A percentile compares a stretch with the other conserved stretches of the same genome.
These are phyloP conservation scores for Neonectria coccinea DNA, from an alignment of 2,329 filamentous ascomycete species.

Conservation along the genomic window DNA sequence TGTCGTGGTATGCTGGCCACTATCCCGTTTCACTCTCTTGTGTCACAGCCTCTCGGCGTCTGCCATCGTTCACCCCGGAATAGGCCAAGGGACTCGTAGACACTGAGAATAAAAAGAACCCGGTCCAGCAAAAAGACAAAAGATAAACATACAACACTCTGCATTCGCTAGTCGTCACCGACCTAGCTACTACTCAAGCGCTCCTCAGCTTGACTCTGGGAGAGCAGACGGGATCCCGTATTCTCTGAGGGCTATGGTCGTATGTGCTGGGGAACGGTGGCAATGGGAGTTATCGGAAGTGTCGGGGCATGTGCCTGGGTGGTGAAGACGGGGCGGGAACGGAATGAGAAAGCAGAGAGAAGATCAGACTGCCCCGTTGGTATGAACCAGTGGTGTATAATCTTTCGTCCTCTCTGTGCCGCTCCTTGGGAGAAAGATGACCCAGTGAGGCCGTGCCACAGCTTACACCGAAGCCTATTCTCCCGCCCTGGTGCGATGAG, in stretches of 20 bases:
- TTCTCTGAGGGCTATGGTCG: conserved; percentile 26
- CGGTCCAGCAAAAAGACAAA: background rate
- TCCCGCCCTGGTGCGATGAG: conserved; percentile 1
- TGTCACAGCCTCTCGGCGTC: background rate
- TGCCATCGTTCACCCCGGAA: too few relatives aligned
- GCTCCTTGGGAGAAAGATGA: conserved; percentile 9
- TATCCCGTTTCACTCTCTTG: too few relatives aligned
- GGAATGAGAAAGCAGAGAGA: background rate
- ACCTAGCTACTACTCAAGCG: conserved; percentile 28
- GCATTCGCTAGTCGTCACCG: conserved; percentile 29
- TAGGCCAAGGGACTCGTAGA: background rate
- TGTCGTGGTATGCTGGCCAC: too few relatives aligned
- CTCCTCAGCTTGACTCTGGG: conserved; percentile 25
- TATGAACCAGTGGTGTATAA: background rate
- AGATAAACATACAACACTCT: conserved; percentile 25
- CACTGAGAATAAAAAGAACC: background rate
- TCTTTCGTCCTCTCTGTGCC: background rate
- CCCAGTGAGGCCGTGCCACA: conserved; percentile 16
- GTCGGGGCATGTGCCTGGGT: too few relatives aligned
- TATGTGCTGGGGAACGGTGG: conserved; percentile 14
- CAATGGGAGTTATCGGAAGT: background rate
- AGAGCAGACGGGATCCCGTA: conserved; percentile 26
- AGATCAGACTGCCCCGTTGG: background rate
- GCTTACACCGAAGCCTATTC: background rate
- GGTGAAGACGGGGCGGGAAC: background rate